Evolutionary conservation across 306 rosid genomes (phyloP).

Genomic region (Carpinus viminea): DNA sequence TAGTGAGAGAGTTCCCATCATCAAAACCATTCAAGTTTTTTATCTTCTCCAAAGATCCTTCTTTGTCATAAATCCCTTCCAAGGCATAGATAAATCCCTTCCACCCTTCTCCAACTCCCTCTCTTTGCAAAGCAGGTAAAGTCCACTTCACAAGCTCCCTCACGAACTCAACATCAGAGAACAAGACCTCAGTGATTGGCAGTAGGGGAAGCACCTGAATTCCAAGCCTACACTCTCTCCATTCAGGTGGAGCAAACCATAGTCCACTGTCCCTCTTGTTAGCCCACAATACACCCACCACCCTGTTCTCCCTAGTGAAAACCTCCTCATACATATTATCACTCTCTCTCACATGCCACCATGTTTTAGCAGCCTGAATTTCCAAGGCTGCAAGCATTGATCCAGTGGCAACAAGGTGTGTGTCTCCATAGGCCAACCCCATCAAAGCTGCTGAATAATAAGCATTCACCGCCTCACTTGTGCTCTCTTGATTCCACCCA

Average conservation of each 20-base stretch:
- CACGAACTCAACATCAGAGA: constrained; percentile 57
- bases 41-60: constrained; percentile 50
- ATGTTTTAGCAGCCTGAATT: constrained; percentile 62
- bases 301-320: constrained; percentile 54
- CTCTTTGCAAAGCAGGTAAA: constrained; percentile 57
- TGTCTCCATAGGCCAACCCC: constrained; percentile 78
- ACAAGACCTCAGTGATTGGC: constrained; percentile 68
- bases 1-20: constrained; percentile 76
- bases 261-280: constrained; percentile 85
- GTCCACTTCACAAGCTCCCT: constrained; percentile 84
- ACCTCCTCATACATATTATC: constrained; percentile 51
- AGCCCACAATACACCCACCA: constrained; percentile 74
- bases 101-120: constrained; percentile 89
- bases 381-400: constrained; percentile 69
- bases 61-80: constrained; percentile 59
- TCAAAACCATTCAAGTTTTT: constrained; percentile 57
- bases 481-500: constrained; percentile 87
- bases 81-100: constrained; percentile 71
- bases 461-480: constrained; percentile 80
- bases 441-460: constrained; percentile 81
- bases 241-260: constrained; percentile 83
- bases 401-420: constrained; percentile 50
- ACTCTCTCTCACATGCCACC: constrained; percentile 81
- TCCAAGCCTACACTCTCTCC: constrained; percentile 79
- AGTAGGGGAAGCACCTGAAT: constrained; percentile 73